Percentiles rank a stretch among this genome's conserved stretches.
phyloP scores from a whole-genome alignment of 148 eudicot species.

The Rhododendron simsii region DNA sequence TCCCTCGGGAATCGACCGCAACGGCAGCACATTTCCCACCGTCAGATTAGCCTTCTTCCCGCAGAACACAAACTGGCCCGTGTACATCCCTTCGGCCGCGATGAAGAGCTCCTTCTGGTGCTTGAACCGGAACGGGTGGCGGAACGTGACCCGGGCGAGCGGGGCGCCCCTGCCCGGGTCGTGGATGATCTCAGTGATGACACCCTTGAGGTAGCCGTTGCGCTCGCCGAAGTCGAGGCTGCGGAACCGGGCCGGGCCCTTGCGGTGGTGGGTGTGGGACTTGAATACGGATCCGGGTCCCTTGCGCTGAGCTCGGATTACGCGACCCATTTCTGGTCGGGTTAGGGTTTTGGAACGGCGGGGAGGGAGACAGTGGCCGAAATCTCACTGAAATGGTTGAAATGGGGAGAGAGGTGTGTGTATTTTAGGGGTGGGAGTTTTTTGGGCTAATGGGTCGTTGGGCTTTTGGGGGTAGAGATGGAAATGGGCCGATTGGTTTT shows the following conservation, averaged over 20 bases:
- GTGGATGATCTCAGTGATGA: constrained; percentile 18
- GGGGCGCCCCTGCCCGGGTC: constrained; percentile 21
- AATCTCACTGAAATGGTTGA: neutral
- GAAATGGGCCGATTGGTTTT: neutral
- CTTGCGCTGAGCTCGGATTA: constrained; percentile 18
- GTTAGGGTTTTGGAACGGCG: neutral
- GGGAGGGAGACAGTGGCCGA: neutral
- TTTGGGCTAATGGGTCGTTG: too few relatives aligned
- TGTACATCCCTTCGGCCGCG: constrained; percentile 24
- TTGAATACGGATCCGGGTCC: constrained; percentile 20
- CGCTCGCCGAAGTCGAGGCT: constrained; percentile 18
- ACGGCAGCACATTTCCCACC: constrained; percentile 17
- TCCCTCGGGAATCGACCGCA: constrained; percentile 20
- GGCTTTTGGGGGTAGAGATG: neutral
- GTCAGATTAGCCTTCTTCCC: constrained; percentile 16
- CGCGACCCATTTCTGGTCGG: constrained; percentile 8
- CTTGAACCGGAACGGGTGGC: constrained; percentile 11
- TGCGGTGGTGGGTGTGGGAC: constrained; percentile 24
- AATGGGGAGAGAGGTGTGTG: neutral
- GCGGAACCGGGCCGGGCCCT: constrained; percentile 16
- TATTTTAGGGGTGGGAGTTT: neutral
- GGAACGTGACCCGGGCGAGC: constrained; percentile 4
- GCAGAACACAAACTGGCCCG: constrained; percentile 14
- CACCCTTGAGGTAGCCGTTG: constrained; percentile 21
- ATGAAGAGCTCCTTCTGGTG: constrained; percentile 24